A percentile compares a stretch with the other conserved stretches of the same genome.
Conservation (phyloP, 148 eudicot genomes). For the Persicaria maculosa region DNA sequence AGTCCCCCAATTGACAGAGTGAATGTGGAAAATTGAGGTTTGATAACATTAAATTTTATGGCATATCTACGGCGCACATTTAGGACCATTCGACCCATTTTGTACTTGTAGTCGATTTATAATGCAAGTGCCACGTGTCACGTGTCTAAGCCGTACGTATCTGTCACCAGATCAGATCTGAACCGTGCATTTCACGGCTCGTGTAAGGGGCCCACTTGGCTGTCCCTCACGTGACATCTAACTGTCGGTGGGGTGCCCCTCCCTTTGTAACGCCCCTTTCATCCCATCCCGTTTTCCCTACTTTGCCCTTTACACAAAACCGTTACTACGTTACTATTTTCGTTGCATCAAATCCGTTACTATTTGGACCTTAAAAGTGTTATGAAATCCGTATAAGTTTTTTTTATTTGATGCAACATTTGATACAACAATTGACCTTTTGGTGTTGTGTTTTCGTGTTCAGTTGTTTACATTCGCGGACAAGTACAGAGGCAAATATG, state of each 20-base stretch:
- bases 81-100: neutral
- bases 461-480: constrained; percentile 92
- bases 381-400: neutral
- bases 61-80: neutral
- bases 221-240: constrained; percentile 24
- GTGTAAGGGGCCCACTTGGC: neutral
- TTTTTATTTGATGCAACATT: neutral
- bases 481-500: constrained; percentile 97
- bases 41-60: neutral
- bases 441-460: constrained; percentile 9
- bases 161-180: constrained; percentile 7
- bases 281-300: neutral
- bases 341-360: neutral
- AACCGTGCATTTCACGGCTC: constrained; percentile 29
- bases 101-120: neutral
- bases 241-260: constrained; percentile 26
- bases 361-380: neutral
- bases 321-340: too few species aligned
- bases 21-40: neutral
- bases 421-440: neutral
- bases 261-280: neutral
- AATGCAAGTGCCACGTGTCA: neutral
- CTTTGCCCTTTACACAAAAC: neutral
- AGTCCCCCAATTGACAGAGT: neutral
- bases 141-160: neutral